Percentiles rank a stretch among this genome's conserved stretches.
Conservation (phyloP, 495 filamentous ascomycete genomes). For the Lindgomyces ingoldianus region DNA sequence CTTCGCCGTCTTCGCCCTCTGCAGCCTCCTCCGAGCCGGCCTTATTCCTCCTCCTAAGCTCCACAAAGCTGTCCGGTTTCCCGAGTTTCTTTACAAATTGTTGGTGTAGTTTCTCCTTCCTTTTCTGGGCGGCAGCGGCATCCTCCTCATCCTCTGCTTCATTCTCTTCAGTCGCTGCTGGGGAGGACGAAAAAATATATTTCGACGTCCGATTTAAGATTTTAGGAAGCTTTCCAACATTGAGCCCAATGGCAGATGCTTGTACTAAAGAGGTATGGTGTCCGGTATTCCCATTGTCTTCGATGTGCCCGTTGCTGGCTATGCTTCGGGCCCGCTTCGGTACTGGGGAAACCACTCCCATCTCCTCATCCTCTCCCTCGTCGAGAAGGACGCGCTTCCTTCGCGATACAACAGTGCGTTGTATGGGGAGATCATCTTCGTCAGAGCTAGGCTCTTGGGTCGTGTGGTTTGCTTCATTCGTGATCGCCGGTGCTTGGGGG, state of each 20-base stretch:
- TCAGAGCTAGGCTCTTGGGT: background rate
- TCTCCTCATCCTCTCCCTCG: constrained; percentile 35
- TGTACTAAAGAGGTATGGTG: constrained; percentile 18
- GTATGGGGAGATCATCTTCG: constrained; percentile 14
- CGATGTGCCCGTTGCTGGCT: constrained; percentile 24
- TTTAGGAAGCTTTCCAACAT: constrained; percentile 33
- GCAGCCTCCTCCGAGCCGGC: constrained; percentile 55
- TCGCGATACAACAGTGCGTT: background rate
- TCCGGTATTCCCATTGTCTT: background rate
- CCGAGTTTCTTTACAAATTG: constrained; percentile 91
- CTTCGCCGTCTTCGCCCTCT: constrained; percentile 41
- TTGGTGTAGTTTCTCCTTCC: constrained; percentile 72
- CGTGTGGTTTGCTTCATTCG: constrained; percentile 7
- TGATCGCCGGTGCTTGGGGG: constrained; percentile 17
- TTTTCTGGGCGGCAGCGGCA: constrained; percentile 43
- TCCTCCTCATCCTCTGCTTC: constrained; percentile 52
- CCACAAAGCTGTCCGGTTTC: constrained; percentile 73
- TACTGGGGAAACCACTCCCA: constrained; percentile 42
- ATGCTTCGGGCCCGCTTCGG: constrained; percentile 43
- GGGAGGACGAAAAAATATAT: constrained; percentile 54
- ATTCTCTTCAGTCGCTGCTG: constrained; percentile 41
- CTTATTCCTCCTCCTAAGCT: constrained; percentile 61
- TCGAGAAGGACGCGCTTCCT: constrained; percentile 16
- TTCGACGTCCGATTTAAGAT: constrained; percentile 49
- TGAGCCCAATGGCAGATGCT: constrained; percentile 26